Evolutionary conservation across 345 rosid species (phyloP), one percentile per base, ranked within the genome.

Genomic region (Capsella bursapastoris): DNA sequence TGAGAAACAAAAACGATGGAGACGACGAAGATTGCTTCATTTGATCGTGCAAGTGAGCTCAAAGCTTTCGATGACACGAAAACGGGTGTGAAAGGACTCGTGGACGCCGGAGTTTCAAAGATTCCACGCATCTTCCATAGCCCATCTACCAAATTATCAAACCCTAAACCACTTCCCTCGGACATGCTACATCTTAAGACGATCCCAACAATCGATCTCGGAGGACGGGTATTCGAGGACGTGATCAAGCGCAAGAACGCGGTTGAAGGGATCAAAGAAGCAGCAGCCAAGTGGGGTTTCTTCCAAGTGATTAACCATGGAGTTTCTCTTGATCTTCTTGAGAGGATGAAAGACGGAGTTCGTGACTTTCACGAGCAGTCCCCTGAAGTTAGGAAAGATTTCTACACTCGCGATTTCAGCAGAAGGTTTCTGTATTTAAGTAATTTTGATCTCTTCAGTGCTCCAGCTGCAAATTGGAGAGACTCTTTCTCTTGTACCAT

Each of bases 401-500:
- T 4, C n/a, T 80, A 76, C 35, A 4, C 18, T 40, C 78, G 83
- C 1, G 81, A 80, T 67, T 53, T 60, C 10, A 64, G 34, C 1
- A 49, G n/a, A 15, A 51, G 31, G 12, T 57, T 76, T 18, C 2
- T 22, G 29, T 80, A 76, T 35, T 3, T 2, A 4, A 80, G 83
- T 63, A 80, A 80, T 22, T 76, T 74, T 37, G 81, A 82, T 80
- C 79, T 84, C 22, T 82, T 34, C 1, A 51, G 9, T 6, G 35
- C 81, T 7, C 64, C 66, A n/a, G 64, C 80, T 8, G 78, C 82
- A 3, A 80, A 70, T 28, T 84, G 85, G 85, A 80, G 87, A 51
- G 87, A 84, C 38, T 22, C 82, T 7, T 43, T 84, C 28, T 6
- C 56, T 25, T 31, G 59, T 55, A 45, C n/a, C 31, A 72, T 78